Base-by-base conservation (phyloP, 2,329 filamentous ascomycete species). In the Mollisiaceae sp. region DNA sequence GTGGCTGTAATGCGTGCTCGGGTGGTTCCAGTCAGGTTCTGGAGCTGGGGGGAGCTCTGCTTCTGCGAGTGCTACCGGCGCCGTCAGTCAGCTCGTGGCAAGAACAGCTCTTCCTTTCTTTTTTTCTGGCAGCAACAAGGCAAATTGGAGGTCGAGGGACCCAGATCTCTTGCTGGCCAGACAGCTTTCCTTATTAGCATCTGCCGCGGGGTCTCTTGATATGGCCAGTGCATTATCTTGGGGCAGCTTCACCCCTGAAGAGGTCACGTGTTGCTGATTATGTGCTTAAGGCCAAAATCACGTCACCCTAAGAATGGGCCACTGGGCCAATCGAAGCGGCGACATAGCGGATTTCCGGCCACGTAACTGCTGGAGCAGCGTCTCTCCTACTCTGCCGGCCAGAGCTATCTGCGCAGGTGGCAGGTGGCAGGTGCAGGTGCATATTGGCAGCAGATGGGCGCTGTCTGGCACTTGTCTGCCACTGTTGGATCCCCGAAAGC, bases 151-250 rank as follows among this genome's bases (percentile, higher is more conserved):
- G 11, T 11, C 20, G 6, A n/a, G 11, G 8, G 45, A 50, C 11
- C 20, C 11, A 27, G 50, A 35, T 12, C 9, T 3, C 24, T 12
- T 11, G 15, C 12, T 12, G 4, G 24, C 27, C 22, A 54, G 24
- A 54, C 8, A 32, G 22, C 22, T 32, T 32, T 52, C 47, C 47
- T 45, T 45, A 45, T 54, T 54, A 54, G 50, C 22, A 54, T 54
- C 50, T 54, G 50, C 50, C 50, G 50, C 50, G 24, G 22, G 50
- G 50, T 54, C 50, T 54, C 22, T 35, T 2, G 45, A 50, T 50
- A 50, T 50, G 24, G 50, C 50, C 32, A 18, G 15, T n/a, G 50
- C 24, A 54, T 15, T 35, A 35, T 54, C 50, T 35, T 54, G 24
- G 50, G 24, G 24, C 6, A 2, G 15, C 41, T 43, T 6, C 15